phyloP scores from a whole-genome alignment of 2,329 filamentous ascomycete species.

The Escovopsis weberi region DNA sequence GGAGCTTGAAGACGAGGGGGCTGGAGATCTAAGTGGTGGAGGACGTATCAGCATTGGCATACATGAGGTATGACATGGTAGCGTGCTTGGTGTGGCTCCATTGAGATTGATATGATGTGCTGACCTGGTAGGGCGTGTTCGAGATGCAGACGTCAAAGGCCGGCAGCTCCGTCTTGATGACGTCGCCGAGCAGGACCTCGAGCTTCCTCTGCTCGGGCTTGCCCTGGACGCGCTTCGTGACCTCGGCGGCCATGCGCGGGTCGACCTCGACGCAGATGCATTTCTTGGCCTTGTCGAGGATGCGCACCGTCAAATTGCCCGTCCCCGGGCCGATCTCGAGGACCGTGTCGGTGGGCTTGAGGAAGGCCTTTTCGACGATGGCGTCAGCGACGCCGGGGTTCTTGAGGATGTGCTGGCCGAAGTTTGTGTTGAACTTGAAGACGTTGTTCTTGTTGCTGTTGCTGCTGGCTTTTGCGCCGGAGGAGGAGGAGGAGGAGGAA shows the following conservation, averaged over 20 bases:
- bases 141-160: conserved; percentile 75
- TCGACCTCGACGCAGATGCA: conserved; percentile 81
- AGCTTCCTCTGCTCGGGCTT: conserved; percentile 72
- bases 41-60: too few species aligned
- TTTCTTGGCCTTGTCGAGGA: conserved; percentile 75
- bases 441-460: conserved; percentile 53
- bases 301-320: conserved; percentile 77
- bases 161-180: conserved; percentile 65
- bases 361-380: conserved; percentile 57
- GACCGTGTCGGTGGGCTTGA: conserved; percentile 83
- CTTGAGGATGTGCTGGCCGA: conserved; percentile 82
- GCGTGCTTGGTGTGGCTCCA: not conserved
- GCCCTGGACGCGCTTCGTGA: conserved; percentile 86
- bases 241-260: conserved; percentile 89
- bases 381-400: conserved; percentile 73
- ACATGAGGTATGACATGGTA: not conserved
- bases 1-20: conserved; percentile 80
- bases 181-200: conserved; percentile 76
- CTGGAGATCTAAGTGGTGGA: conserved; percentile 53
- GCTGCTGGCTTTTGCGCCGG: conserved; percentile 5
- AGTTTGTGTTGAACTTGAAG: conserved; percentile 92
- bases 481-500: not conserved
- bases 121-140: conserved; percentile 47
- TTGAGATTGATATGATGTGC: conserved; percentile 3
- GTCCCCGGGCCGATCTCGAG: conserved; percentile 87